Conservation (phyloP, 208 protist species). For the Endotrypanum monterogeii region DNA sequence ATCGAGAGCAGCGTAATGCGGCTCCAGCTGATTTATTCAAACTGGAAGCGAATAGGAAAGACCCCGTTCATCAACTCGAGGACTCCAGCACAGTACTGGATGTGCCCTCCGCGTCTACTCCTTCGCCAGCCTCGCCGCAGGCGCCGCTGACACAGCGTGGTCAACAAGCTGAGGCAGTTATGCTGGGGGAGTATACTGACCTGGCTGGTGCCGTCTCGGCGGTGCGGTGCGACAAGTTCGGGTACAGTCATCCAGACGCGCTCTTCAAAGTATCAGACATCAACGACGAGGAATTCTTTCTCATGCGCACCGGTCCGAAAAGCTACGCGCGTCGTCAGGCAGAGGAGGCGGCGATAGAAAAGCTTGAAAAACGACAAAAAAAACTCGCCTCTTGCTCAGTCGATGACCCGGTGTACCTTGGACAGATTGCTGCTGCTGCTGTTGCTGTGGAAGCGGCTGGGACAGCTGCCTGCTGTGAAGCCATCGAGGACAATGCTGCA, state of each 20-base stretch:
- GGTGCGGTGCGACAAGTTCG: constrained; percentile 35
- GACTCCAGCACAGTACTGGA: not conserved
- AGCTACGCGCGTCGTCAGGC: constrained; percentile 13
- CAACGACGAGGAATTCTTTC: constrained; percentile 80
- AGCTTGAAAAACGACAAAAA: constrained; percentile 7
- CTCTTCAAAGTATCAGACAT: constrained; percentile 73
- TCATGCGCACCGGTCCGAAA: constrained; percentile 42
- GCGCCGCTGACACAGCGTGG: not conserved
- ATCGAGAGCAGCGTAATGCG: constrained; percentile 15
- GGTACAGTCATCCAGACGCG: constrained; percentile 42
- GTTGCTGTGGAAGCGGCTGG: not conserved
- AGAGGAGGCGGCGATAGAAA: constrained; percentile 13
- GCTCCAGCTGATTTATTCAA: not conserved
- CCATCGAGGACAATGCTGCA: not conserved
- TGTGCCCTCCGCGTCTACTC: not conserved
- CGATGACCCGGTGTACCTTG: constrained; percentile 8
- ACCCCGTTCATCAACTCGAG: too few relatives aligned
- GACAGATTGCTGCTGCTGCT: constrained; percentile 6
- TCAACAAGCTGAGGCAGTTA: not conserved
- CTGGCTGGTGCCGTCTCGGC: not conserved
- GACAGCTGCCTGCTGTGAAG: not conserved
- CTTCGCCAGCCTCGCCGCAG: not conserved
- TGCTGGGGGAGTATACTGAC: not conserved
- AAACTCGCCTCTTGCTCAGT: constrained; percentile 20
- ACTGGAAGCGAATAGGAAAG: not conserved